phyloP scores from a whole-genome alignment of 78 protist genomes.

The Polysphondylium violaceum region DNA sequence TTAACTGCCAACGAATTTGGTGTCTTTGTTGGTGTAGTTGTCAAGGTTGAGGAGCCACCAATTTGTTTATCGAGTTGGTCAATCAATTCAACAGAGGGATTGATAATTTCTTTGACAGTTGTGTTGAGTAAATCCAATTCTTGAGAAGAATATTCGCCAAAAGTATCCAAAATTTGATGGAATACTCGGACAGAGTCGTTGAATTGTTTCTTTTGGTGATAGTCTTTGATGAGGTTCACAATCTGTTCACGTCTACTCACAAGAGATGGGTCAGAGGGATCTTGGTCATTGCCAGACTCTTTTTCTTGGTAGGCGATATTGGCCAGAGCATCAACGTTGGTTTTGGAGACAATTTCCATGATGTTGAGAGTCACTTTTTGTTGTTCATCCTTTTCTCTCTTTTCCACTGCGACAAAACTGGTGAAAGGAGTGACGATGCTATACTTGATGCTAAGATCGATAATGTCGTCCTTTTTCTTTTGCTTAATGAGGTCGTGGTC shows the following conservation, averaged over 20 bases:
- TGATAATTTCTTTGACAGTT: conserved; percentile 2
- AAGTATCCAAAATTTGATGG: conserved; percentile 55
- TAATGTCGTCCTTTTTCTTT: conserved; percentile 38
- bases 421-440: conserved; percentile 62
- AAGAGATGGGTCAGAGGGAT: conserved; percentile 27
- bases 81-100: not conserved
- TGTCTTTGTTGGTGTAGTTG: not conserved
- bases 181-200: conserved; percentile 23
- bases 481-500: conserved; percentile 63
- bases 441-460: conserved; percentile 31
- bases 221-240: not conserved
- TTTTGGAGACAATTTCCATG: conserved; percentile 10
- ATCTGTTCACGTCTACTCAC: conserved; percentile 28
- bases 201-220: not conserved
- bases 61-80: too few species aligned
- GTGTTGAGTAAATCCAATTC: conserved; percentile 11
- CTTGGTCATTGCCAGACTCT: not conserved
- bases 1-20: not conserved
- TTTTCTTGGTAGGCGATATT: conserved; percentile 27
- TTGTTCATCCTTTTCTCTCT: conserved; percentile 35
- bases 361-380: not conserved
- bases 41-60: not conserved
- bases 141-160: conserved; percentile 27
- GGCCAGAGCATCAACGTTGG: conserved; percentile 34
- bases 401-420: conserved; percentile 69